Base-by-base conservation (phyloP, 345 rosid species). In the Cardiospermum halicacabum region DNA sequence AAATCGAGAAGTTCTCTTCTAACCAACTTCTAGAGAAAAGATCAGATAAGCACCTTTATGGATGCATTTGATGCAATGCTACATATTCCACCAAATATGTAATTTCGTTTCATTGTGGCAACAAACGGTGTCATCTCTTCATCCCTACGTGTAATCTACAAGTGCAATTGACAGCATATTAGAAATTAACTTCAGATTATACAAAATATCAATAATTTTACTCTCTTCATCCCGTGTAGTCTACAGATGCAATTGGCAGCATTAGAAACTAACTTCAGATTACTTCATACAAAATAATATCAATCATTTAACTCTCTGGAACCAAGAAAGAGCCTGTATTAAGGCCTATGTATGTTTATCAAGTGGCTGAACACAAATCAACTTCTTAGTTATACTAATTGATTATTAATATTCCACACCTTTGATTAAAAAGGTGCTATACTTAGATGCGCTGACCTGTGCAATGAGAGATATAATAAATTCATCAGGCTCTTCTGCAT, bases 401-500 rank as follows among this genome's bases (percentile, higher is more conserved):
- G 10, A 34, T 34, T 34, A 3, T 34, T 34, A 34, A 34, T 5
- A 11, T 34, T 3, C 39, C 8, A 0, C 9, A 34, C 10, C 22
- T 18, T 8, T 21, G 24, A 16, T 47, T 47, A 7, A 47, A 51
- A 48, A 47, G 18, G 47, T 59, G 58, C 13, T 42, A 56, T 39
- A 63, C 26, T 45, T 21, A 15, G 25, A 62, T 67, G 69, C 34
- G 75, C 69, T 40, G 31, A 94, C 99, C 96, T 87, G 92, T 64
- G 99, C 80, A 68, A 89, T 87, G 21, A 94, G 91, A 62, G 97
- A 82, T 77, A 94, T 85, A 53, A 94, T 82, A 60, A 87, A 94
- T 79, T 91, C 93, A 66, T 94, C 99, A 2, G 99, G 99, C 81
- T 94, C 99, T 78, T 94, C 97, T 7, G 96, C 89, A 75, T 94